These are phyloP conservation scores for Pseudogymnoascus sp. DNA, from an alignment of 2,329 filamentous ascomycete species.

Conservation along the genomic window DNA sequence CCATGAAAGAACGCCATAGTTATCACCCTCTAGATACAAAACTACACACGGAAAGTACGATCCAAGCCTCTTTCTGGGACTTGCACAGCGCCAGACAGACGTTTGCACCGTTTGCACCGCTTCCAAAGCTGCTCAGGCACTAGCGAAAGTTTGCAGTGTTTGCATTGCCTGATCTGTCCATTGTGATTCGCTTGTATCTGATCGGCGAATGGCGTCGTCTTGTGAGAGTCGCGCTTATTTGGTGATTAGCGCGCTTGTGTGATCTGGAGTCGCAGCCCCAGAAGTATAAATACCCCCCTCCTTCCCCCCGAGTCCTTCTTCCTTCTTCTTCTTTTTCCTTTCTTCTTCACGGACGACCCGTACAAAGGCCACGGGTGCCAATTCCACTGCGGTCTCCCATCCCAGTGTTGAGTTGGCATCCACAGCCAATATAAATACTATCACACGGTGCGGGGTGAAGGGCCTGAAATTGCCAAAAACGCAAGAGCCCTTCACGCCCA, in stretches of 20 bases:
- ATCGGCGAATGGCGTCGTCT: slow-evolving; percentile 1
- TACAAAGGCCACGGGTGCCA: not conserved
- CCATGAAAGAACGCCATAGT: not conserved
- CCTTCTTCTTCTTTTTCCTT: not conserved
- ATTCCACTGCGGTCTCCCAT: not conserved
- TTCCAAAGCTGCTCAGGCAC: not conserved
- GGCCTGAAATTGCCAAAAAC: not conserved
- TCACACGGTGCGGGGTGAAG: not conserved
- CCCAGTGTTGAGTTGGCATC: not conserved
- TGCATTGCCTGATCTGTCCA: not conserved
- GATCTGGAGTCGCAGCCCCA: not conserved
- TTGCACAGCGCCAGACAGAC: not conserved
- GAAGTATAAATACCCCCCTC: not conserved
- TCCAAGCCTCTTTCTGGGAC: not conserved
- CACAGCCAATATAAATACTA: not conserved
- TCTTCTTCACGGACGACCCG: not conserved
- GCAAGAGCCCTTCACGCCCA: slow-evolving; percentile 4
- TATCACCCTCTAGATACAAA: not conserved
- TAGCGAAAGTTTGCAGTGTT: not conserved
- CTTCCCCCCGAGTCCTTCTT: not conserved
- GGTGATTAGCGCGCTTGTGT: slow-evolving; percentile 4
- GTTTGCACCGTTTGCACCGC: not conserved
- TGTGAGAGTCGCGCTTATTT: slow-evolving; percentile 5
- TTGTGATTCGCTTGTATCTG: not conserved
- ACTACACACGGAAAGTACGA: not conserved